Evolutionary conservation across 495 filamentous ascomycete genomes (phyloP).

Genomic region (Neurospora sp.): DNA sequence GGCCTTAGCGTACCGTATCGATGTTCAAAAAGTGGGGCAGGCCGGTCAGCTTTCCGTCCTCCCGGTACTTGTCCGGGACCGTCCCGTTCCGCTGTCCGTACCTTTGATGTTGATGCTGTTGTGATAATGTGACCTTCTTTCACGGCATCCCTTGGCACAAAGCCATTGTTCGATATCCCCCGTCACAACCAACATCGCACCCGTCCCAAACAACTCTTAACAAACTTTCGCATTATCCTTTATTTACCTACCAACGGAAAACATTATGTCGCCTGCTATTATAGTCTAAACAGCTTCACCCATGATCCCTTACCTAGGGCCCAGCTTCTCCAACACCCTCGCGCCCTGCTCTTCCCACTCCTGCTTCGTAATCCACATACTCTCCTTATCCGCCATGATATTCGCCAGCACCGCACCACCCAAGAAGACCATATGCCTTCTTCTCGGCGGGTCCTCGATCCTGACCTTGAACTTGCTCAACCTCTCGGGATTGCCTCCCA

Average conservation of each 20-base stretch:
- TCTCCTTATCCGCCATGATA: conserved; percentile 96
- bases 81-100: not conserved
- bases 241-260: not conserved
- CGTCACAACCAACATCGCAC: not conserved
- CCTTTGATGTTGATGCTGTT: not conserved
- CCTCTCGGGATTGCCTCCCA: conserved; percentile 82
- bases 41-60: not conserved
- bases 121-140: not conserved
- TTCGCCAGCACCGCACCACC: conserved; percentile 95
- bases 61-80: not conserved
- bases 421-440: conserved; percentile 98
- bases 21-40: not conserved
- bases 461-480: conserved; percentile 98
- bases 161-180: not conserved
- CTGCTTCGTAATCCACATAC: conserved; percentile 96
- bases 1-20: not conserved
- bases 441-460: conserved; percentile 93
- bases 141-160: not conserved
- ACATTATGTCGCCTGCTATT: not conserved
- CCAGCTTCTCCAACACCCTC: conserved; percentile 82
- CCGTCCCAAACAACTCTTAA: not conserved
- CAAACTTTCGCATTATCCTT: not conserved
- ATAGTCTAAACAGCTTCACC: not conserved
- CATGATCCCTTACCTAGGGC: conserved; percentile 47
- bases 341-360: conserved; percentile 94